A percentile compares a stretch with the other conserved stretches of the same genome.
phyloP scores from a whole-genome alignment of 495 filamentous ascomycete species.

The Penicillium soppii region DNA sequence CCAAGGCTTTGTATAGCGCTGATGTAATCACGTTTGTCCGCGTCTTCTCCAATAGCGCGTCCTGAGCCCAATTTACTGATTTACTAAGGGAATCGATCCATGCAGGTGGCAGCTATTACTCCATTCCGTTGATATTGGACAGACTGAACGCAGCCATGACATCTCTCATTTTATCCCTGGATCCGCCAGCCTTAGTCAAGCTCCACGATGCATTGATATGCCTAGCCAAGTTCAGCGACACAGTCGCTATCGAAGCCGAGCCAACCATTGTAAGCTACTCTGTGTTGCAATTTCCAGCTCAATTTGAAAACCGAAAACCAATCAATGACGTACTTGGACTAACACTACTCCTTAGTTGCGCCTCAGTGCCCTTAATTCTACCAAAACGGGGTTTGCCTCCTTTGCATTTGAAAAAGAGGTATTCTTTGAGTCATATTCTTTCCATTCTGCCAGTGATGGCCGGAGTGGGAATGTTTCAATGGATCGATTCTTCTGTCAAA shows the following conservation, averaged over 20 bases:
- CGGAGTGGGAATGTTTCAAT: conserved; percentile 24
- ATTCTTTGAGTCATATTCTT: conserved; percentile 80
- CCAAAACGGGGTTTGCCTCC: conserved; percentile 87
- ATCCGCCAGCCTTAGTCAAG: conserved; percentile 66
- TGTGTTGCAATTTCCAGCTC: neutral
- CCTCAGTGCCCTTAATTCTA: conserved; percentile 83
- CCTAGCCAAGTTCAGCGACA: conserved; percentile 89
- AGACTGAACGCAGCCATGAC: conserved; percentile 49
- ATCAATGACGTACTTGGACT: neutral
- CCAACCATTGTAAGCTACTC: conserved; percentile 60
- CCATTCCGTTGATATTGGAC: neutral
- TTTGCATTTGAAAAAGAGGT: conserved; percentile 67
- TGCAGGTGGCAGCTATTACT: neutral
- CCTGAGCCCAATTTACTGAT: neutral
- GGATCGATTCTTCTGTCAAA: conserved; percentile 69
- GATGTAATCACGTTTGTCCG: conserved; percentile 1
- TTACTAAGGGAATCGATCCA: neutral
- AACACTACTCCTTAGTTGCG: conserved; percentile 56
- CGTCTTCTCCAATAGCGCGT: conserved; percentile 3
- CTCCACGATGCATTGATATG: conserved; percentile 85
- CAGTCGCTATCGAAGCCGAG: conserved; percentile 80
- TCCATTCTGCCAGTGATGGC: conserved; percentile 14
- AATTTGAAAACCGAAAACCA: neutral
- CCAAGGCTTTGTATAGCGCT: neutral
- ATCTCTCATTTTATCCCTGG: conserved; percentile 74